A percentile compares a stretch with the other conserved stretches of the same genome.
Evolutionary conservation across 169 alveolate genomes (phyloP).

Genomic region (Haemoproteus tartakovskyi): DNA sequence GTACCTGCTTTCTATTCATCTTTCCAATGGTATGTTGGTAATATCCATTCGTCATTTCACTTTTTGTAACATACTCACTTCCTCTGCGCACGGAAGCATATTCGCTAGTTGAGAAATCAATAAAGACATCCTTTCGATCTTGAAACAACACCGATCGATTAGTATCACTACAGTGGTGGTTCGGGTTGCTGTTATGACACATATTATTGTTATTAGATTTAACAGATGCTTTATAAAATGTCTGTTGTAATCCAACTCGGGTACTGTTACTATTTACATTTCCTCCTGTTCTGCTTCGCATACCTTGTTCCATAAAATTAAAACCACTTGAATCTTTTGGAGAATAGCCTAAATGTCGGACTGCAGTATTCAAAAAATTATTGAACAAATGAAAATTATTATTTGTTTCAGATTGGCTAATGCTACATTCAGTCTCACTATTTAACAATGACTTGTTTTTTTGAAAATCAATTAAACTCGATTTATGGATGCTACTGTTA

Average conservation of each 20-base stretch:
- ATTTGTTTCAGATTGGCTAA: slow-evolving; percentile 65
- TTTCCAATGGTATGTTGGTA: no score
- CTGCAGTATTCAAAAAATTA: slow-evolving; percentile 33
- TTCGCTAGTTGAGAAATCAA: no score
- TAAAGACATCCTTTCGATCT: no score
- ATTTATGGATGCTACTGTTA: slow-evolving; percentile 2
- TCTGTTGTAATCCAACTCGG: no score
- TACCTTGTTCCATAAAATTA: slow-evolving; percentile 8
- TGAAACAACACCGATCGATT: no score
- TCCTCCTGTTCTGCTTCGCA: no score
- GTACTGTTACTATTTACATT: no score
- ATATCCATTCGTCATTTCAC: no score
- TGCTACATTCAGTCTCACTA: slow-evolving; percentile 64
- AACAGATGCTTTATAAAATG: no score
- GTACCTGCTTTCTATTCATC: no score
- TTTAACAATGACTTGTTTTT: slow-evolving; percentile 18
- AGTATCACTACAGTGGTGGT: not conserved
- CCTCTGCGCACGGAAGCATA: no score
- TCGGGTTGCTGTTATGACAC: not conserved
- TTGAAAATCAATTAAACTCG: slow-evolving; percentile 4
- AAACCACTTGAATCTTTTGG: slow-evolving; percentile 4
- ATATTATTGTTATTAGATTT: slow-evolving; percentile 10
- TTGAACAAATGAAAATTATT: slow-evolving; percentile 58
- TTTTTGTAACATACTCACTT: no score
- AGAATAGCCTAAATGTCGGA: slow-evolving; percentile 46